These are phyloP conservation scores for Leersia perrieri DNA, from an alignment of 176 grass and related monocot species.

Conservation along the genomic window DNA sequence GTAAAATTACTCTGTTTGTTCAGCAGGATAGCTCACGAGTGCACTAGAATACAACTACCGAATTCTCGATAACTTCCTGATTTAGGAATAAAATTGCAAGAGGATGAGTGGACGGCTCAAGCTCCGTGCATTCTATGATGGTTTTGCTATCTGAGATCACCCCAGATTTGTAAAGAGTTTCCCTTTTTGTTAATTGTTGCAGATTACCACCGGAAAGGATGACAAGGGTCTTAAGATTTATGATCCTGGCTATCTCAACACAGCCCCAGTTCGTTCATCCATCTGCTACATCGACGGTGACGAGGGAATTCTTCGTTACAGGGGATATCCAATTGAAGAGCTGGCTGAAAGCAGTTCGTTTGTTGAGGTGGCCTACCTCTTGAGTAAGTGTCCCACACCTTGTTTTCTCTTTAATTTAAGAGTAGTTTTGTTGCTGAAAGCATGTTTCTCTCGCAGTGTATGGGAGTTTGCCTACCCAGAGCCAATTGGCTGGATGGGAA, in stretches of 20 bases:
- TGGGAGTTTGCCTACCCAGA: conserved; percentile 82
- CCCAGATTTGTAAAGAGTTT: not conserved
- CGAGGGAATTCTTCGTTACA: conserved; percentile 96
- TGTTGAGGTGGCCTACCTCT: conserved; percentile 86
- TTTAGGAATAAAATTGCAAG: not conserved
- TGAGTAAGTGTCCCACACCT: conserved; percentile 54
- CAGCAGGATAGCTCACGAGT: not conserved
- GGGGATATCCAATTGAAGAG: conserved; percentile 97
- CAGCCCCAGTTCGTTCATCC: conserved; percentile 75
- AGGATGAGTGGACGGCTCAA: not conserved
- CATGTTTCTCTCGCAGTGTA: conserved; percentile 50
- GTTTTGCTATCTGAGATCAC: not conserved
- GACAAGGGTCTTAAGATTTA: conserved; percentile 96
- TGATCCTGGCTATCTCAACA: conserved; percentile 95
- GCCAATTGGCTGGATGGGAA: conserved; percentile 75
- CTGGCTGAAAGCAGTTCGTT: conserved; percentile 86
- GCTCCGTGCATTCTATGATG: not conserved
- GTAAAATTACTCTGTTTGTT: not conserved
- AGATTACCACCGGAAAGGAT: conserved; percentile 78
- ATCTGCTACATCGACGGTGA: conserved; percentile 97
- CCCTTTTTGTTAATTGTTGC: not conserved
- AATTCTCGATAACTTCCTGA: not conserved
- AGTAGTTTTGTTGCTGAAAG: not conserved
- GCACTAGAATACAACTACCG: not conserved
- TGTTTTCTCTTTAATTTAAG: not conserved